Percentiles rank a stretch among this genome's conserved stretches.
Conservation (phyloP, 2,329 filamentous ascomycete genomes). For the Sarocladium kiliense region DNA sequence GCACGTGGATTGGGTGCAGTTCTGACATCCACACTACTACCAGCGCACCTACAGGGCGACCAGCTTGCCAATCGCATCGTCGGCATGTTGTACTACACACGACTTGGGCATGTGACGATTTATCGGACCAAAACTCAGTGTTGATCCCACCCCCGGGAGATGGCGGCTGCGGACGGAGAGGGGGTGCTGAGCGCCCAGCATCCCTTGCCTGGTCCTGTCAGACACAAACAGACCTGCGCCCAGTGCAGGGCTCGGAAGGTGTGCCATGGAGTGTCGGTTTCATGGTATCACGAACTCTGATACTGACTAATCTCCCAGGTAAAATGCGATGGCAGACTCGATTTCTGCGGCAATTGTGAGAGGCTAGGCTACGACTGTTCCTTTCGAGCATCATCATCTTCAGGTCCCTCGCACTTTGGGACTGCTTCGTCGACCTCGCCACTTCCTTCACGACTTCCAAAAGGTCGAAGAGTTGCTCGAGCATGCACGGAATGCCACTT, state of each 20-base stretch:
- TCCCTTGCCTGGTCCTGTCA: not conserved
- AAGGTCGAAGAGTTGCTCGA: conserved; percentile 1
- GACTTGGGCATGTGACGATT: too few relatives aligned
- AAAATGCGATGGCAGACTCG: conserved; percentile 7
- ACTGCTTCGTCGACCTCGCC: not conserved
- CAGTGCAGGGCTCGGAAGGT: conserved; percentile 10
- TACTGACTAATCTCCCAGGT: not conserved
- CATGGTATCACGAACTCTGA: too few relatives aligned
- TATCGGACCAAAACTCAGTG: too few relatives aligned
- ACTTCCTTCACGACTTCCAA: not conserved
- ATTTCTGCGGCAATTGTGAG: conserved; percentile 7
- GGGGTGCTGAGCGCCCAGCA: not conserved
- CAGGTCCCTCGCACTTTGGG: not conserved
- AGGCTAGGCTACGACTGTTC: conserved; percentile 8
- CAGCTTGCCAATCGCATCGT: too few relatives aligned
- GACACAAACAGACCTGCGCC: conserved; percentile 7
- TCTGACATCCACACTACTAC: too few relatives aligned
- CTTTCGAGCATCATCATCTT: not conserved
- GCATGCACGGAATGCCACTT: conserved; percentile 4
- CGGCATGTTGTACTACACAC: not conserved
- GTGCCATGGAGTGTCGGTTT: too few relatives aligned
- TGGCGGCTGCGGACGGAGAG: not conserved
- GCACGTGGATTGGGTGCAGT: too few relatives aligned
- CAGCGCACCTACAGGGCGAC: too few relatives aligned
- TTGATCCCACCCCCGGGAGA: too few relatives aligned